Evolutionary conservation across 2,329 filamentous ascomycete species (phyloP).

Genomic region (Cadophora malorum): DNA sequence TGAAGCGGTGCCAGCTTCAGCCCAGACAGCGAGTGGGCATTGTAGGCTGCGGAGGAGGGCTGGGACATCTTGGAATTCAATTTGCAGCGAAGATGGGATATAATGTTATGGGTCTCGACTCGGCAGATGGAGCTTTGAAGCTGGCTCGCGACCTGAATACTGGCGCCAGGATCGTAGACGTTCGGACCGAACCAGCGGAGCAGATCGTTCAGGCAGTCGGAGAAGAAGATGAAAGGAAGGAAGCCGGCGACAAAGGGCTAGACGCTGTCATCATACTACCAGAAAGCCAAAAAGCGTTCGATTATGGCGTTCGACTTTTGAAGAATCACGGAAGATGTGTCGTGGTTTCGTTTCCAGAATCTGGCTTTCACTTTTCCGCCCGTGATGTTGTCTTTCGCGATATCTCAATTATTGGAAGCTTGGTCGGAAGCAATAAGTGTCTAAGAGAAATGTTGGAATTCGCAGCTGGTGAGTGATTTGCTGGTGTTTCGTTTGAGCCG

Average conservation of each 20-base stretch:
- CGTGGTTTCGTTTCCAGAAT: slow-evolving; percentile 53
- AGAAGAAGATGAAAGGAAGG: slow-evolving; percentile 43
- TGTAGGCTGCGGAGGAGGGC: slow-evolving; percentile 69
- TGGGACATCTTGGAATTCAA: slow-evolving; percentile 58
- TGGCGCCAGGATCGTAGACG: slow-evolving; percentile 49
- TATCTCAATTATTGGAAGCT: slow-evolving; percentile 51
- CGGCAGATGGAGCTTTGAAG: slow-evolving; percentile 57
- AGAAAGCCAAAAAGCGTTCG: slow-evolving; percentile 54
- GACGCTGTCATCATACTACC: slow-evolving; percentile 55
- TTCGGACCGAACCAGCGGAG: slow-evolving; percentile 41
- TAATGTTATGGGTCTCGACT: slow-evolving; percentile 52
- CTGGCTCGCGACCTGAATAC: slow-evolving; percentile 46
- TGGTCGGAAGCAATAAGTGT: slow-evolving; percentile 51
- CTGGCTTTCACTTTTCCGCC: slow-evolving; percentile 51
- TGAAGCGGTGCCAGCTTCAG: slow-evolving; percentile 58
- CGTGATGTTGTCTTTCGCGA: slow-evolving; percentile 53
- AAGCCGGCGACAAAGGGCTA: slow-evolving; percentile 51
- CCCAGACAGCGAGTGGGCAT: slow-evolving; percentile 69
- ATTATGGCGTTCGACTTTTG: slow-evolving; percentile 53
- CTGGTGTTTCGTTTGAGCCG: background rate
- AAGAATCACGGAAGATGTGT: slow-evolving; percentile 54
- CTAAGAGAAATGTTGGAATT: slow-evolving; percentile 50
- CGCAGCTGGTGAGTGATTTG: slow-evolving; percentile 8
- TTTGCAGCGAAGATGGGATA: slow-evolving; percentile 58
- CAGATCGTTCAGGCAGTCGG: slow-evolving; percentile 44